Percentiles rank a stretch among this genome's conserved stretches.
Evolutionary conservation across 139 green algal genomes (phyloP).

Genomic region (Raphidocelis subcapitata): DNA sequence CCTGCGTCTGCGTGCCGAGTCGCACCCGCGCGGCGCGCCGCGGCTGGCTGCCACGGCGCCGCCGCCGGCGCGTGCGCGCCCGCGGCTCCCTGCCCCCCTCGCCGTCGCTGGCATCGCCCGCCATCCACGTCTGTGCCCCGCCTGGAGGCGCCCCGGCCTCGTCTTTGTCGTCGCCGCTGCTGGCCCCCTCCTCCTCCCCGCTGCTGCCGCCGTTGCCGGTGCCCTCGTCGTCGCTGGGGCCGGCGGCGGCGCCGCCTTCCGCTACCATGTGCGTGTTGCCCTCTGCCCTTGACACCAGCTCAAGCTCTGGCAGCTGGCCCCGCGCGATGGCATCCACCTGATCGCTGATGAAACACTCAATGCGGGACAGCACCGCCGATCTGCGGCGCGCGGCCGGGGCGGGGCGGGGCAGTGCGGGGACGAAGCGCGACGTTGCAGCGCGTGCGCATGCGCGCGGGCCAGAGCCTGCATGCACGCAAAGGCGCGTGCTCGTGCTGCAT

Average conservation of each 20-base stretch:
- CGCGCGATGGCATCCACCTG: slow-evolving; percentile 17
- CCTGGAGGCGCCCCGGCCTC: slow-evolving; percentile 4
- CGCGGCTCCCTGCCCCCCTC: no score
- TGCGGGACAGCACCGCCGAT: slow-evolving; percentile 18
- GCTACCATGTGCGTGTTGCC: not conserved
- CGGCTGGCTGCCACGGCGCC: no score
- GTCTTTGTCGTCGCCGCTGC: not conserved
- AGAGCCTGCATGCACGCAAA: no score
- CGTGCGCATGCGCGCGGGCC: no score
- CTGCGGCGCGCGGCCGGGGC: not conserved
- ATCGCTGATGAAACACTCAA: slow-evolving; percentile 13
- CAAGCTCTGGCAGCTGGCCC: slow-evolving; percentile 26
- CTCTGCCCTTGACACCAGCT: slow-evolving; percentile 5
- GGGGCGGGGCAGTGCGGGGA: no score
- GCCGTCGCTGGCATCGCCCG: not conserved
- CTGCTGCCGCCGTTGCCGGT: not conserved
- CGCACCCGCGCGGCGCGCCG: no score
- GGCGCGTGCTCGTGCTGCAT: no score
- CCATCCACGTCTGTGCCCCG: not conserved
- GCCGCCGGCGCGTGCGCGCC: no score
- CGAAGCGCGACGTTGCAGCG: no score
- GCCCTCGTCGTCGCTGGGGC: not conserved
- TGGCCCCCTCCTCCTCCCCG: not conserved
- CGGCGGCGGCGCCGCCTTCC: not conserved
- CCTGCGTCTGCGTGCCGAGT: no score